Percentiles rank a stretch among this genome's conserved stretches.
These are phyloP conservation scores for Boletus sp. DNA, from an alignment of 1,284 basidiomycete species.

Conservation along the genomic window DNA sequence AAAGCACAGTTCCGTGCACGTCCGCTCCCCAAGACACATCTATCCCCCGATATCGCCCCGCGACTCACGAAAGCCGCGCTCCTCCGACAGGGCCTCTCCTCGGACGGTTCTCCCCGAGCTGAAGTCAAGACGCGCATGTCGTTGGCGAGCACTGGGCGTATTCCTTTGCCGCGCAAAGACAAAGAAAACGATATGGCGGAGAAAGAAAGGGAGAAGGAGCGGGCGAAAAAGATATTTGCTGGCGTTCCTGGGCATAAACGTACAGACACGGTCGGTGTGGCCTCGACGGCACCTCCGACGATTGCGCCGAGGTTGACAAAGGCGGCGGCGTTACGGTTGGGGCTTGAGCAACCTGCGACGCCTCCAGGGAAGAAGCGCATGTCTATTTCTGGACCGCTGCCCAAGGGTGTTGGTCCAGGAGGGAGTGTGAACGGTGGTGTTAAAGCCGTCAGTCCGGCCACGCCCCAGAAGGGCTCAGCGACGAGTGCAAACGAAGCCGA, in stretches of 20 bases:
- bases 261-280: conserved; percentile 59
- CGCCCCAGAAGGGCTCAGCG: conserved; percentile 12
- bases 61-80: conserved; percentile 76
- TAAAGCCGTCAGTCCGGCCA: neutral
- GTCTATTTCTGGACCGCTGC: conserved; percentile 17
- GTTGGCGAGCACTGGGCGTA: conserved; percentile 31
- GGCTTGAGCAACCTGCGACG: conserved; percentile 40
- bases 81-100: conserved; percentile 58
- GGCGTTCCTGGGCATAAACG: conserved; percentile 80
- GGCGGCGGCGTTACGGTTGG: conserved; percentile 66
- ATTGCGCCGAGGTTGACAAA: conserved; percentile 73
- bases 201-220: conserved; percentile 56
- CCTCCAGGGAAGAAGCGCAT: conserved; percentile 34
- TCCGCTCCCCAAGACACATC: conserved; percentile 60
- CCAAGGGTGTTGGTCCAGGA: conserved; percentile 6
- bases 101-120: conserved; percentile 31
- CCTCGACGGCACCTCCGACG: conserved; percentile 69
- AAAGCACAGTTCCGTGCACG: conserved; percentile 68
- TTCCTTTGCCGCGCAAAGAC: conserved; percentile 26
- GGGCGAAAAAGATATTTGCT: conserved; percentile 59
- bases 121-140: conserved; percentile 32
- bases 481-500: conserved; percentile 30
- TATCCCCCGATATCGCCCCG: conserved; percentile 68
- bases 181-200: conserved; percentile 32
- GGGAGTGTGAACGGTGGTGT: conserved; percentile 3